A percentile compares a stretch with the other conserved stretches of the same genome.
Conservation (phyloP, 2,329 filamentous ascomycete genomes). For the Rhynchosporium agropyri region DNA sequence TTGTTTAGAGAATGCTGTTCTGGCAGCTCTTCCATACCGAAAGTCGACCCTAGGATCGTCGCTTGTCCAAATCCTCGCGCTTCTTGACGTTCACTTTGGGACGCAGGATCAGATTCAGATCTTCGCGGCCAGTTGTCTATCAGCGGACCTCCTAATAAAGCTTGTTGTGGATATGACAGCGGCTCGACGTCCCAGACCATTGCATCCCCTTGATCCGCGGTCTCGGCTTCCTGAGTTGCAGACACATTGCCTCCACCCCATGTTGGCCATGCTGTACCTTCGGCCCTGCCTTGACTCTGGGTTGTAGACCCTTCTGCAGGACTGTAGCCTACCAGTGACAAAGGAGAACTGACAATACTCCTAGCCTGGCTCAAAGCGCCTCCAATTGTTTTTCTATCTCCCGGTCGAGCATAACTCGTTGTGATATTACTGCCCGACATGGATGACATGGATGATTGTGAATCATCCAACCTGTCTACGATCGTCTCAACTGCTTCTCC, state of each 20-base stretch:
- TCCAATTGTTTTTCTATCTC: constrained; percentile 41
- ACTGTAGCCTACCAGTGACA: constrained; percentile 48
- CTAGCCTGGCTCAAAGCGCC: constrained; percentile 40
- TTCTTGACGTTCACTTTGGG: constrained; percentile 29
- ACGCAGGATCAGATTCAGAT: constrained; percentile 18
- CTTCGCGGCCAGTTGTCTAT: constrained; percentile 43
- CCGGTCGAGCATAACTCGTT: constrained; percentile 41
- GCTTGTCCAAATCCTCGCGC: constrained; percentile 53
- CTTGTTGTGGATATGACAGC: constrained; percentile 45
- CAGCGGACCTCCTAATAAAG: constrained; percentile 46
- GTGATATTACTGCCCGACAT: constrained; percentile 37
- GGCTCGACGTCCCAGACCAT: constrained; percentile 40
- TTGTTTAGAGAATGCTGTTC: constrained; percentile 72
- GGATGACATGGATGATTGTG: constrained; percentile 35
- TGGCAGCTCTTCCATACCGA: constrained; percentile 63
- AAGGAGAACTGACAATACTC: constrained; percentile 52
- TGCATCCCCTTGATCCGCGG: constrained; percentile 28
- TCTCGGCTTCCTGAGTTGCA: neutral
- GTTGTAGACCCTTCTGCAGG: constrained; percentile 46
- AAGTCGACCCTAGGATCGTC: constrained; percentile 58
- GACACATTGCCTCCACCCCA: constrained; percentile 17
- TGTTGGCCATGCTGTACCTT: constrained; percentile 21
- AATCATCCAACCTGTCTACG: constrained; percentile 55
- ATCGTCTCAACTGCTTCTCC: constrained; percentile 59
- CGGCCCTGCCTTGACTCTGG: constrained; percentile 28